Percentiles rank a stretch among this genome's conserved stretches.
Evolutionary conservation across 176 grass and related monocot genomes (phyloP).

Genomic region (Oryza longistaminata): DNA sequence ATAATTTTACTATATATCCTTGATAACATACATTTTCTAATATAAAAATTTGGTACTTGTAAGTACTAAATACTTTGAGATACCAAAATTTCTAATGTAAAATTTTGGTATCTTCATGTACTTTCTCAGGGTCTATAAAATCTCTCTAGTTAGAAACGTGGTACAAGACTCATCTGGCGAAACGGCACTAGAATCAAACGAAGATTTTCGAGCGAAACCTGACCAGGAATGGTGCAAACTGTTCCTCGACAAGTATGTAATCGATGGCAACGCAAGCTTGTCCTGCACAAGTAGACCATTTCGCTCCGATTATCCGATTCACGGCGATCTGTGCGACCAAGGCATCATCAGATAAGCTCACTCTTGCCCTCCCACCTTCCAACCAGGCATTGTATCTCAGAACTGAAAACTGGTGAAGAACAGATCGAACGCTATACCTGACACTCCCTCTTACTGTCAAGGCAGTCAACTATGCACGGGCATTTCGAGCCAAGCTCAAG

Average conservation of each 20-base stretch:
- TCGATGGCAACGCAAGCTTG: conserved; percentile 87
- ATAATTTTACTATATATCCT: too few relatives aligned
- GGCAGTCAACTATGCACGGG: conserved; percentile 76
- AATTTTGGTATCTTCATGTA: too few relatives aligned
- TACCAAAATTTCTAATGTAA: too few relatives aligned
- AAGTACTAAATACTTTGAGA: too few relatives aligned
- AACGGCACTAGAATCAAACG: not conserved
- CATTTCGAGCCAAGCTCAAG: conserved; percentile 85
- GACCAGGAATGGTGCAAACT: conserved; percentile 68
- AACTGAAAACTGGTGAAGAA: not conserved
- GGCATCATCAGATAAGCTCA: too few relatives aligned
- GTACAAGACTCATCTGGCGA: not conserved
- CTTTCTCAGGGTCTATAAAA: too few relatives aligned
- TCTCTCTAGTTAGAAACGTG: not conserved
- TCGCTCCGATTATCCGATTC: conserved; percentile 58
- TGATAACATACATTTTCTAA: too few relatives aligned
- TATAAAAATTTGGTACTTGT: too few relatives aligned
- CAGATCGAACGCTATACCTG: conserved; percentile 20
- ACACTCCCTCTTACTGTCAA: conserved; percentile 42
- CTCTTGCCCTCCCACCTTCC: not conserved
- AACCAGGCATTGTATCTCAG: not conserved
- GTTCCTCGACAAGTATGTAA: conserved; percentile 76
- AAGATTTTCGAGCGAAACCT: not conserved
- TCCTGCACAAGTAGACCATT: conserved; percentile 71
- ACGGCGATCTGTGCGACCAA: conserved; percentile 44